Conservation (phyloP, 1,139 yeast species). For the Zygosaccharomyces pseudobailii region DNA sequence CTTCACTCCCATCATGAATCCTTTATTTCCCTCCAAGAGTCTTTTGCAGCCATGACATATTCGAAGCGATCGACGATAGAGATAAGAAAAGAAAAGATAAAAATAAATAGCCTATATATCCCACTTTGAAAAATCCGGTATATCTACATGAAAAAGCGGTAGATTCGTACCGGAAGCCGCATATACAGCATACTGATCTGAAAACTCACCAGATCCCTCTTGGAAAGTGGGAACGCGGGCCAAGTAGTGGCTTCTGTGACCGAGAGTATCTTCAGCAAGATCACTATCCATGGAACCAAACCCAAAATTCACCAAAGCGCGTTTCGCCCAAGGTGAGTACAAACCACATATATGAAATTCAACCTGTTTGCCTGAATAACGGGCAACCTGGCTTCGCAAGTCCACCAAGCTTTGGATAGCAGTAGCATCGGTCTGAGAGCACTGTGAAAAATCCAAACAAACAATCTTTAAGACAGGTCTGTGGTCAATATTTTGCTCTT, state of each 20-base stretch:
- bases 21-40: too few species aligned
- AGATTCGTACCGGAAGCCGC: conserved; percentile 72
- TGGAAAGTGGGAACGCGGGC: too few species aligned
- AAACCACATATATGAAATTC: conserved; percentile 91
- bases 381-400: conserved; percentile 63
- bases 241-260: conserved; percentile 33
- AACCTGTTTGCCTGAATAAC: conserved; percentile 75
- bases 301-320: conserved; percentile 70
- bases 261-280: conserved; percentile 30
- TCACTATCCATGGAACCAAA: conserved; percentile 59
- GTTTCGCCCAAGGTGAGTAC: conserved; percentile 86
- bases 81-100: too few species aligned
- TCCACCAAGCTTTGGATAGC: conserved; percentile 77
- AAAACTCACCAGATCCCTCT: too few species aligned
- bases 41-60: background rate
- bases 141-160: conserved; percentile 83
- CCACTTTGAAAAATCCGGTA: conserved; percentile 59
- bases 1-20: too few species aligned
- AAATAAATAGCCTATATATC: conserved; percentile 13
- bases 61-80: too few species aligned
- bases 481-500: conserved; percentile 34
- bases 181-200: conserved; percentile 36
- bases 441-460: conserved; percentile 77
- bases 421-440: conserved; percentile 71
- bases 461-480: conserved; percentile 68